phyloP scores from a whole-genome alignment of 768 basidiomycete genomes.

The Boletus huronensis region DNA sequence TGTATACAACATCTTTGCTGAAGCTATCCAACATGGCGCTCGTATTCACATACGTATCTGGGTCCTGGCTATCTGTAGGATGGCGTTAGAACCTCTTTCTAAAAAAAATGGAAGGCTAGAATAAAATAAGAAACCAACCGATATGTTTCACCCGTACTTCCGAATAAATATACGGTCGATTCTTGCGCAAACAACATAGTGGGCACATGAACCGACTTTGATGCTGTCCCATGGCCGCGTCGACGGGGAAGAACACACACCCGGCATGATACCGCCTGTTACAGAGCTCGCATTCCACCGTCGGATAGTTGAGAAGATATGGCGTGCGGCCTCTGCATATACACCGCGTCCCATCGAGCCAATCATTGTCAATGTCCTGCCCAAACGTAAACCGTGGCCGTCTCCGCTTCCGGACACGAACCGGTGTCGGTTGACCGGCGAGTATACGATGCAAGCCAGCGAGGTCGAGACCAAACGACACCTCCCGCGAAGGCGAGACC shows the following conservation, averaged over 20 bases:
- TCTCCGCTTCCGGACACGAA: conserved; percentile 53
- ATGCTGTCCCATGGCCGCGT: conserved; percentile 34
- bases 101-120: not conserved
- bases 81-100: conserved; percentile 4
- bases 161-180: conserved; percentile 64
- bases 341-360: conserved; percentile 73
- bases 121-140: conserved; percentile 37
- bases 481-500: conserved; percentile 77
- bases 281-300: conserved; percentile 66
- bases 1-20: conserved; percentile 69
- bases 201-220: conserved; percentile 62
- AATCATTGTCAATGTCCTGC: conserved; percentile 71
- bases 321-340: conserved; percentile 70
- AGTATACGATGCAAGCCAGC: conserved; percentile 80
- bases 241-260: conserved; percentile 69
- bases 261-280: conserved; percentile 64
- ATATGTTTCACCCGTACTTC: conserved; percentile 71
- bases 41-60: conserved; percentile 66
- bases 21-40: conserved; percentile 71
- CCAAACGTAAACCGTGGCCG: conserved; percentile 66
- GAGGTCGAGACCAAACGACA: conserved; percentile 79
- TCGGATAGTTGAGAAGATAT: conserved; percentile 58
- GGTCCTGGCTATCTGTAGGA: conserved; percentile 41
- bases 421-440: conserved; percentile 56
- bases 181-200: conserved; percentile 74